Conservation (phyloP, 2,329 filamentous ascomycete species). For the Trichoderma simmonsii region DNA sequence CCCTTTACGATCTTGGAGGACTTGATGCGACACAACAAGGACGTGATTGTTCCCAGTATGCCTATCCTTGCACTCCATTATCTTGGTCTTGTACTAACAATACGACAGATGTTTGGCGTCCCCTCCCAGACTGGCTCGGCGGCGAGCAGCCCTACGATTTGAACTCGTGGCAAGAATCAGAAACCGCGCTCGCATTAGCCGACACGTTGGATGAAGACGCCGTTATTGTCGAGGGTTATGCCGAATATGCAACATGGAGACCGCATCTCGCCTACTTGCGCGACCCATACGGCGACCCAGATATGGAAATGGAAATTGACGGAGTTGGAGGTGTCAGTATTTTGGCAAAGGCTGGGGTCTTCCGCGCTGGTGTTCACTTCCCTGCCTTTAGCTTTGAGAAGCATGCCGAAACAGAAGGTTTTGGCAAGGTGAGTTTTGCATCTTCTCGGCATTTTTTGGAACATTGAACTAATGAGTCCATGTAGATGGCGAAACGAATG, state of each 20-base stretch:
- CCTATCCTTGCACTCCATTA: conserved; percentile 24
- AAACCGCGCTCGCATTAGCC: conserved; percentile 88
- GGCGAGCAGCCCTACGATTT: conserved; percentile 97
- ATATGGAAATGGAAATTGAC: conserved; percentile 99
- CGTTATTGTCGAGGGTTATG: conserved; percentile 97
- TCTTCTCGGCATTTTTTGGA: too few relatives aligned
- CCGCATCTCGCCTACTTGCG: conserved; percentile 95
- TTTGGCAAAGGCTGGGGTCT: conserved; percentile 90
- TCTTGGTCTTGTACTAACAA: conserved; percentile 26
- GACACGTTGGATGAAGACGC: conserved; percentile 96
- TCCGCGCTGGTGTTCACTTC: conserved; percentile 93
- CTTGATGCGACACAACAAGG: conserved; percentile 97
- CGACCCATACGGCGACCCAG: conserved; percentile 94
- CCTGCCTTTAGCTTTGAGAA: conserved; percentile 98
- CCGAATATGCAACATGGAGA: conserved; percentile 97
- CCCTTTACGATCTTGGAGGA: conserved; percentile 96
- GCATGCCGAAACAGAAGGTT: conserved; percentile 96
- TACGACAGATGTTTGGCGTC: conserved; percentile 86
- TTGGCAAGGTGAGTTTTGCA: conserved; percentile 78
- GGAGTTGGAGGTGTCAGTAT: conserved; percentile 98
- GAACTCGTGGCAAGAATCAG: conserved; percentile 99
- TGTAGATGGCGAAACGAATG: conserved; percentile 95
- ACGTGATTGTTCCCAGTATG: conserved; percentile 97
- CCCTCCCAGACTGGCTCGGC: conserved; percentile 97
- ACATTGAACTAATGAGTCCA: neutral